phyloP scores from a whole-genome alignment of 805 yeast genomes.

The Starmerella roubikii region DNA sequence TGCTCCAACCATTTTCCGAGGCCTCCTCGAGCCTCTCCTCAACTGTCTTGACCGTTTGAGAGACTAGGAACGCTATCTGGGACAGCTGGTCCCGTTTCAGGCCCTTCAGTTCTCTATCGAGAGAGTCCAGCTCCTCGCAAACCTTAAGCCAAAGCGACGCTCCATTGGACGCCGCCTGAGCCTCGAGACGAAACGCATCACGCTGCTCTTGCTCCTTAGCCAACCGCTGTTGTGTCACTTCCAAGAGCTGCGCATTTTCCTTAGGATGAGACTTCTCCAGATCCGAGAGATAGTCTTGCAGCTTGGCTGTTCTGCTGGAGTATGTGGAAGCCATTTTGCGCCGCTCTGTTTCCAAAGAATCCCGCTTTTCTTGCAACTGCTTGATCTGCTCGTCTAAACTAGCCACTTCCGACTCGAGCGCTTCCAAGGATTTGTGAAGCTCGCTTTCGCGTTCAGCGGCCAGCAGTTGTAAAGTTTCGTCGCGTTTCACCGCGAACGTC shows the following conservation, averaged over 20 bases:
- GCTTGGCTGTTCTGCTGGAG: constrained; percentile 12
- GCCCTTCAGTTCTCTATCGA: constrained; percentile 16
- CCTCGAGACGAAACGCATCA: constrained; percentile 7
- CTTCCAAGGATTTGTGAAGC: constrained; percentile 7
- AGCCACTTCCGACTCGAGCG: constrained; percentile 4
- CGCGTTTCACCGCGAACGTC: constrained; percentile 5
- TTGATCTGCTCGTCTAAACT: constrained; percentile 17
- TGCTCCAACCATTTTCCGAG: constrained; percentile 19
- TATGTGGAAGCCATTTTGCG: constrained; percentile 7
- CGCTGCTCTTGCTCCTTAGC: constrained; percentile 1
- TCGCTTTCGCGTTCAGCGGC: constrained; percentile 7
- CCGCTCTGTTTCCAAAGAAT: constrained; percentile 7
- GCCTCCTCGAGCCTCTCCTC: constrained; percentile 14
- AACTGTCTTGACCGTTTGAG: constrained; percentile 7
- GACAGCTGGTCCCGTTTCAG: constrained; percentile 9
- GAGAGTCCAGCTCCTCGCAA: constrained; percentile 7
- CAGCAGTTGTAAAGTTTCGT: constrained; percentile 7
- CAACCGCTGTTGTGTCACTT: neutral
- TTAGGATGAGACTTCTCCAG: constrained; percentile 1
- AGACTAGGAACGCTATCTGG: constrained; percentile 15
- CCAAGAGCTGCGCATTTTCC: constrained; percentile 7
- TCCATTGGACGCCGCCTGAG: constrained; percentile 13
- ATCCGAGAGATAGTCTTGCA: constrained; percentile 4
- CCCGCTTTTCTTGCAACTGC: constrained; percentile 11
- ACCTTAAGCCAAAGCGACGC: constrained; percentile 9